These are phyloP conservation scores for Ophiostoma quercus DNA, from an alignment of 2,329 filamentous ascomycete genomes.

Conservation along the genomic window DNA sequence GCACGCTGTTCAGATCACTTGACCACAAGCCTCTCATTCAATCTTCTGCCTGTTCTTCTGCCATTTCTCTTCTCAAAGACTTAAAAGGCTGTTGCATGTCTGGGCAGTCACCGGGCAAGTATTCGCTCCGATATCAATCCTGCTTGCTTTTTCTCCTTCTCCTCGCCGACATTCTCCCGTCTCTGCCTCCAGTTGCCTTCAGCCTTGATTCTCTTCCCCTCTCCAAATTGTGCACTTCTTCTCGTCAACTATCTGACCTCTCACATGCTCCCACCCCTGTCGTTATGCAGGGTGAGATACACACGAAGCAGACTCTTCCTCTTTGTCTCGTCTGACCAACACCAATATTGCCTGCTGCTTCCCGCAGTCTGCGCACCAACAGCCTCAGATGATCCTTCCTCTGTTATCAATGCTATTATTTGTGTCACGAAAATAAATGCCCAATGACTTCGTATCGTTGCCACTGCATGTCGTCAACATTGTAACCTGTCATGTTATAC, in stretches of 20 bases:
- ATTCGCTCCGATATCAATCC: background rate
- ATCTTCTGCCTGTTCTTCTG: too few species aligned
- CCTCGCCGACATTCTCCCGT: background rate
- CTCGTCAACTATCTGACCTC: background rate
- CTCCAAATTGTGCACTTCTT: background rate
- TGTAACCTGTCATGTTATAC: slow-evolving; percentile 1
- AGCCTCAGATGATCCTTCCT: background rate
- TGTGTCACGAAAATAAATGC: background rate
- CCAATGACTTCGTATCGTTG: background rate
- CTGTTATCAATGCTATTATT: background rate
- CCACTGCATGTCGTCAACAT: background rate
- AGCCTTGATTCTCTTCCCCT: too few species aligned
- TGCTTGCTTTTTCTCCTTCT: background rate
- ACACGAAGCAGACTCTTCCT: background rate
- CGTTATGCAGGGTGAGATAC: background rate
- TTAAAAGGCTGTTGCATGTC: too few species aligned
- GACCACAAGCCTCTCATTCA: too few species aligned
- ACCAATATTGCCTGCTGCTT: slow-evolving; percentile 3
- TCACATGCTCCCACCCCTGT: background rate
- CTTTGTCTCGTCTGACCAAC: background rate
- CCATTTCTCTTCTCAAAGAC: too few species aligned
- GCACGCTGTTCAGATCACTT: too few species aligned
- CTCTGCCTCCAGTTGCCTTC: background rate
- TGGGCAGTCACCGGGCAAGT: too few species aligned
- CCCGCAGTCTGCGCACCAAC: background rate